Base-by-base conservation (phyloP, 768 basidiomycete genomes). In the Mycena polygramma region DNA sequence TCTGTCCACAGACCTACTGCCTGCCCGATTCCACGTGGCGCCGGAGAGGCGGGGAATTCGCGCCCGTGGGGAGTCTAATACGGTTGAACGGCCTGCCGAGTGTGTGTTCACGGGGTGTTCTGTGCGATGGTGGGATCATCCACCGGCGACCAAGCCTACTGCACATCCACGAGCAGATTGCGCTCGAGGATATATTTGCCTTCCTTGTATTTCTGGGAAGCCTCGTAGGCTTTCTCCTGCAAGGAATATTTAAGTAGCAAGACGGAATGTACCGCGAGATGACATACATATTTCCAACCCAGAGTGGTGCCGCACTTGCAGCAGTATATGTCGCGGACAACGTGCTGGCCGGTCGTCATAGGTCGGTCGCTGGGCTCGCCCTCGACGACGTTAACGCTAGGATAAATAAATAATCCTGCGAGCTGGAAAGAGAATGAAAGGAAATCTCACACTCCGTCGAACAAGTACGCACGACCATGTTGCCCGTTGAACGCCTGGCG, bases 171-270 rank as follows among this genome's bases (percentile, higher is more conserved):
- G 76, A 95, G 92, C 76, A 95, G 87, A 78, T 94, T 94, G 77
- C 95, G 92, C 83, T 99, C 97, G 72, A 99, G 93, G 79, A 99
- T 99, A 81, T 90, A 98, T 85, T 96, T 96, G 78, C 96, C 96
- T 84, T 99, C 97, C 79, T 99, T 99, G 87, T 99, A 99, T 81
- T 93, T 95, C 88, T 99, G 97, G 10, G 91, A 87, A 14, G 86
- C 78, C 77, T 98, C 97, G 78, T 91, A 98, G 19, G 97, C 97
- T 66, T 90, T 90, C 80, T 98, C 97, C 97, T 98, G 76, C 54
- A 72, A 69, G 58, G 43, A n/a, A 52, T 4, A 37, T 62, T 22
- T 14, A 6, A 15, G 41, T 26, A 13, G 48, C 5, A 48, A 30
- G 22, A 58, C 15, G 13, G 1, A 30, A 45, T 10, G 22, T 10